These are phyloP conservation scores for Leavenworthia alabamica DNA, from an alignment of 345 rosid genomes.

Conservation along the genomic window DNA sequence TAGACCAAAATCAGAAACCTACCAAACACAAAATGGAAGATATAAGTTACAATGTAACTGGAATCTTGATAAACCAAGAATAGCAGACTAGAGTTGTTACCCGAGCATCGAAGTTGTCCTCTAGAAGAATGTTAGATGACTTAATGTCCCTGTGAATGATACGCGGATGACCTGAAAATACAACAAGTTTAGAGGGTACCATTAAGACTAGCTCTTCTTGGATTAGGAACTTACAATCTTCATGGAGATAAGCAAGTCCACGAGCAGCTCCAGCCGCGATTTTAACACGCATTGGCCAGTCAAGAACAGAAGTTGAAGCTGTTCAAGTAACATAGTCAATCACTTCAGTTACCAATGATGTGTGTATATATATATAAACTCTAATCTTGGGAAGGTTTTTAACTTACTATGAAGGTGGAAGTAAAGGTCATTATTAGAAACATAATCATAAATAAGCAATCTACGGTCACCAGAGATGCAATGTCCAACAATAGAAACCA, in stretches of 20 bases:
- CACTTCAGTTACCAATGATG: neutral
- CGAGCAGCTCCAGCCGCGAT: constrained; percentile 95
- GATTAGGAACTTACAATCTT: constrained; percentile 59
- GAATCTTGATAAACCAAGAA: neutral
- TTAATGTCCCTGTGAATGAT: constrained; percentile 94
- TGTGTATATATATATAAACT: neutral
- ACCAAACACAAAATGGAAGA: constrained; percentile 11
- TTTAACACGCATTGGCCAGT: constrained; percentile 77
- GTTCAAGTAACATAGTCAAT: constrained; percentile 28
- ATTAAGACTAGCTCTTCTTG: no score
- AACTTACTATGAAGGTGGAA: constrained; percentile 85
- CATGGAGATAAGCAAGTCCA: constrained; percentile 95
- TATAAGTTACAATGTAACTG: constrained; percentile 6
- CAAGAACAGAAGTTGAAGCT: constrained; percentile 42
- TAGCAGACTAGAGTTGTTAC: constrained; percentile 35
- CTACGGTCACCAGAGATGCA: constrained; percentile 73
- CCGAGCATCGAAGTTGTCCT: constrained; percentile 81
- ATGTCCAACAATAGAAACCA: constrained; percentile 93
- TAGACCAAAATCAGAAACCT: constrained; percentile 99
- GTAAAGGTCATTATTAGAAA: constrained; percentile 74
- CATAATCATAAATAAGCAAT: constrained; percentile 83
- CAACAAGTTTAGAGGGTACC: neutral
- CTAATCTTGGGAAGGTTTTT: neutral
- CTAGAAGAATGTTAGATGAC: constrained; percentile 91
- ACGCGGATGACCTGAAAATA: constrained; percentile 77